phyloP scores from a whole-genome alignment of 495 filamentous ascomycete species.

The Annulohypoxylon maeteangense region DNA sequence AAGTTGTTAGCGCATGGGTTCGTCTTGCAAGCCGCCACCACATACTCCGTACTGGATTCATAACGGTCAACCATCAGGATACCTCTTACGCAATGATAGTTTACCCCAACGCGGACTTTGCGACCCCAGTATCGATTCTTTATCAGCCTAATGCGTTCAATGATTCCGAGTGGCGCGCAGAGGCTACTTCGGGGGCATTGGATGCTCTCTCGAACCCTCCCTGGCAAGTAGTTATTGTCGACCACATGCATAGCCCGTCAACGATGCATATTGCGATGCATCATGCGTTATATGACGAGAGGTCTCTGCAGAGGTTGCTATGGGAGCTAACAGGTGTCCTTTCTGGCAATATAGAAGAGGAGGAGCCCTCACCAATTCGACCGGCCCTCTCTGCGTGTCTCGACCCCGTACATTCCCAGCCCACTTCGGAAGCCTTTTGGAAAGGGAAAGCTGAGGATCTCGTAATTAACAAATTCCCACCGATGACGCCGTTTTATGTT shows the following conservation, averaged over 20 bases:
- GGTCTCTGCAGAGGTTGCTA: slow-evolving; percentile 70
- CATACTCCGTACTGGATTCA: slow-evolving; percentile 78
- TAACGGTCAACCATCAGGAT: slow-evolving; percentile 65
- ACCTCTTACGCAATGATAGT: slow-evolving; percentile 75
- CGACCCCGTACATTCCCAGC: slow-evolving; percentile 47
- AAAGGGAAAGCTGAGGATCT: slow-evolving; percentile 59
- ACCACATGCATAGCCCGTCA: slow-evolving; percentile 32
- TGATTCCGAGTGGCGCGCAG: slow-evolving; percentile 46
- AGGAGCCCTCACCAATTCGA: slow-evolving; percentile 45
- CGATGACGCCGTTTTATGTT: slow-evolving; percentile 70
- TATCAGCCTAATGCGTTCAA: slow-evolving; percentile 37
- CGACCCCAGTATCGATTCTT: slow-evolving; percentile 23
- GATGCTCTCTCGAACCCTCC: slow-evolving; percentile 29
- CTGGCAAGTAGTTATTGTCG: slow-evolving; percentile 48
- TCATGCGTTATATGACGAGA: slow-evolving; percentile 84
- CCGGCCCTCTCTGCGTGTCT: slow-evolving; percentile 65
- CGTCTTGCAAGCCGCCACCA: slow-evolving; percentile 62
- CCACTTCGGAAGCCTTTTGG: slow-evolving; percentile 69
- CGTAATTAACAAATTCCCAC: slow-evolving; percentile 71
- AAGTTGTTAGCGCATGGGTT: slow-evolving; percentile 67
- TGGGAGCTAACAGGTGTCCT: slow-evolving; percentile 58
- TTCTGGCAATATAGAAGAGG: neutral
- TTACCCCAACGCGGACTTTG: slow-evolving; percentile 48
- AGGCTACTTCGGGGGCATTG: slow-evolving; percentile 23
- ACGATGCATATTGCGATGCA: slow-evolving; percentile 64